These are phyloP conservation scores for Clavispora phyllophila DNA, from an alignment of 805 yeast species.

Conservation along the genomic window DNA sequence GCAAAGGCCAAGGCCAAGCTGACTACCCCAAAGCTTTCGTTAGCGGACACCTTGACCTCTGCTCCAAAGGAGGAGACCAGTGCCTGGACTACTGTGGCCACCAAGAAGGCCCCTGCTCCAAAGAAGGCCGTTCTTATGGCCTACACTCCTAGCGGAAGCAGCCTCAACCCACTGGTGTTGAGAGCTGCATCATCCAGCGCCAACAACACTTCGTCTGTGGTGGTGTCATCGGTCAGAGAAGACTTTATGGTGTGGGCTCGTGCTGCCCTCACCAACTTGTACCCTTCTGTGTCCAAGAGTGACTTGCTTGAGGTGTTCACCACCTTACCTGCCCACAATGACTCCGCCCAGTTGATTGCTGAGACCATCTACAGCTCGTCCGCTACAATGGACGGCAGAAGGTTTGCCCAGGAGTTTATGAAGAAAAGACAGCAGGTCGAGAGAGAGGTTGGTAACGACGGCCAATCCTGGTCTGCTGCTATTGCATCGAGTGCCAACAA, in stretches of 20 bases:
- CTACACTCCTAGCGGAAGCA: conserved; percentile 15
- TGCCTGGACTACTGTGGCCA: conserved; percentile 39
- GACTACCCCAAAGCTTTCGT: conserved; percentile 24
- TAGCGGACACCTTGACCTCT: conserved; percentile 29
- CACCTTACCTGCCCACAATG: conserved; percentile 66
- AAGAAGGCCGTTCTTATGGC: conserved; percentile 19
- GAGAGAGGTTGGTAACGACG: conserved; percentile 38
- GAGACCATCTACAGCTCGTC: conserved; percentile 89
- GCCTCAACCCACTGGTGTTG: conserved; percentile 26
- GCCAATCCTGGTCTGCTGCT: conserved; percentile 70
- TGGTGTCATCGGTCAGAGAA: conserved; percentile 32
- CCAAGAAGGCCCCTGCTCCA: conserved; percentile 30
- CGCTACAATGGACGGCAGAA: conserved; percentile 87
- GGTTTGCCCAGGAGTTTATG: conserved; percentile 87
- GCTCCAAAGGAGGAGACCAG: conserved; percentile 21
- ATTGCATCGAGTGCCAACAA: conserved; percentile 41
- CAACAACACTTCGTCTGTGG: conserved; percentile 16
- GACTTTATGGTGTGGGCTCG: conserved; percentile 74
- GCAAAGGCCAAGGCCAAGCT: conserved; percentile 20
- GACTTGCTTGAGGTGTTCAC: conserved; percentile 77
- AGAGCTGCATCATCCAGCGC: conserved; percentile 33
- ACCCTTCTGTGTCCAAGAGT: conserved; percentile 69
- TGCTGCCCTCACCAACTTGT: conserved; percentile 57
- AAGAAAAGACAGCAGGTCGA: conserved; percentile 75
- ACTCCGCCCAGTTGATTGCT: conserved; percentile 79